Evolutionary conservation across 2,329 filamentous ascomycete species (phyloP).

Genomic region (Epichloe gansuensis): DNA sequence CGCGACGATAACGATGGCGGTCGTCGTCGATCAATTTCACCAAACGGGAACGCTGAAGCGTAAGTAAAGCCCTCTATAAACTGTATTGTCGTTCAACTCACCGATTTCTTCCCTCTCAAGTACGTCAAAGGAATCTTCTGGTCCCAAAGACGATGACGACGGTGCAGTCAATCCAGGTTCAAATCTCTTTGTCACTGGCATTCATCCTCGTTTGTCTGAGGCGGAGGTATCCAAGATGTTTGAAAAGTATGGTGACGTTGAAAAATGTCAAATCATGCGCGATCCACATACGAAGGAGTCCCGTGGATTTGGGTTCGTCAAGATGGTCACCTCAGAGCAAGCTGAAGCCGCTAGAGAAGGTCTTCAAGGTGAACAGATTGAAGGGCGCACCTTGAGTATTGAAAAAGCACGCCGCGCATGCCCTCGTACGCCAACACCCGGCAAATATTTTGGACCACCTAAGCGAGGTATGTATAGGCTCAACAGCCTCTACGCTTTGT

Average conservation of each 20-base stretch:
- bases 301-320: slow-evolving; percentile 97
- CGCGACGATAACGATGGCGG: slow-evolving; percentile 49
- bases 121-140: slow-evolving; percentile 41
- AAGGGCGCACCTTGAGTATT: slow-evolving; percentile 92
- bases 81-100: not conserved
- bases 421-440: slow-evolving; percentile 89
- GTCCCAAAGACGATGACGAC: slow-evolving; percentile 52
- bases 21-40: slow-evolving; percentile 52
- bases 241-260: slow-evolving; percentile 96
- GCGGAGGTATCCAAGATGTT: slow-evolving; percentile 88
- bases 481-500: not conserved
- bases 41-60: slow-evolving; percentile 33
- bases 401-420: slow-evolving; percentile 95
- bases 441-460: slow-evolving; percentile 97
- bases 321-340: slow-evolving; percentile 92
- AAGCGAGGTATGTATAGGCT: slow-evolving; percentile 66
- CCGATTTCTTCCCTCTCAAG: slow-evolving; percentile 13
- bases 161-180: slow-evolving; percentile 85
- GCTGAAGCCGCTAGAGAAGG: slow-evolving; percentile 95
- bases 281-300: slow-evolving; percentile 98
- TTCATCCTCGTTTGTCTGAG: slow-evolving; percentile 84
- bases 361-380: slow-evolving; percentile 86
- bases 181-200: slow-evolving; percentile 97
- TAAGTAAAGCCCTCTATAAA: slow-evolving; percentile 7
- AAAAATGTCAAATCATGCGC: slow-evolving; percentile 99